phyloP scores from a whole-genome alignment of 2,329 filamentous ascomycete species.

The Didymosphaeria variabile region DNA sequence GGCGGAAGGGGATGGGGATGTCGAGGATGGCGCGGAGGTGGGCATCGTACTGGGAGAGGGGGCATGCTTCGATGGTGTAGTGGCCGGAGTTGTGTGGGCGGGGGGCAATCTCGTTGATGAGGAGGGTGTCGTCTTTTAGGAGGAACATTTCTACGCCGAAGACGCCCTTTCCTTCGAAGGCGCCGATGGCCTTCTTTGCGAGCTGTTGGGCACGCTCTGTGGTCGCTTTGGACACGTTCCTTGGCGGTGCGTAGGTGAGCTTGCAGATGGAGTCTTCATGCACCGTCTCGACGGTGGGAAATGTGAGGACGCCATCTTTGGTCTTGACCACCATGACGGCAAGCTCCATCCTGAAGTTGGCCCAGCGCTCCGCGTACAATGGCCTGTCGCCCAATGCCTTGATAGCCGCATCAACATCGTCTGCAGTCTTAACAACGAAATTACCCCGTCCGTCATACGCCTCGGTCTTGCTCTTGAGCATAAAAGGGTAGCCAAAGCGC shows the following conservation, averaged over 20 bases:
- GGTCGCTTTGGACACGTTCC: slow-evolving; percentile 69
- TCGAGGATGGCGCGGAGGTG: slow-evolving; percentile 86
- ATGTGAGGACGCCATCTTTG: slow-evolving; percentile 76
- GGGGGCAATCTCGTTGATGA: slow-evolving; percentile 89
- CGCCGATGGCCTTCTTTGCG: slow-evolving; percentile 79
- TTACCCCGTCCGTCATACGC: slow-evolving; percentile 92
- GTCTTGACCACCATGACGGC: slow-evolving; percentile 96
- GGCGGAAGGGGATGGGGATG: slow-evolving; percentile 62
- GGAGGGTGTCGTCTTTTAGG: slow-evolving; percentile 72
- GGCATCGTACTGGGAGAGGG: slow-evolving; percentile 89
- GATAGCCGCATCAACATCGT: slow-evolving; percentile 72
- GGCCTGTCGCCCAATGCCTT: slow-evolving; percentile 71
- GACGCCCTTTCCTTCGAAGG: slow-evolving; percentile 86
- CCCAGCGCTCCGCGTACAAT: slow-evolving; percentile 90
- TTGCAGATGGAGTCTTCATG: slow-evolving; percentile 97
- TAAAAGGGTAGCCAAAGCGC: slow-evolving; percentile 81
- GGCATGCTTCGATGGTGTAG: slow-evolving; percentile 92
- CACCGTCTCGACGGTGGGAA: slow-evolving; percentile 91
- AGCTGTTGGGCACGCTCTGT: slow-evolving; percentile 75
- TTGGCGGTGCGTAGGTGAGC: slow-evolving; percentile 85
- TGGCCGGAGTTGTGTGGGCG: slow-evolving; percentile 92
- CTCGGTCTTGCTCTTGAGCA: slow-evolving; percentile 90
- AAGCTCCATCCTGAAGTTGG: slow-evolving; percentile 84
- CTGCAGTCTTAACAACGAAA: slow-evolving; percentile 67
- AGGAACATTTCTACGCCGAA: slow-evolving; percentile 98